Base-by-base conservation (phyloP, 202 grass and related monocot genomes). In the Hordeum pubiflorum region DNA sequence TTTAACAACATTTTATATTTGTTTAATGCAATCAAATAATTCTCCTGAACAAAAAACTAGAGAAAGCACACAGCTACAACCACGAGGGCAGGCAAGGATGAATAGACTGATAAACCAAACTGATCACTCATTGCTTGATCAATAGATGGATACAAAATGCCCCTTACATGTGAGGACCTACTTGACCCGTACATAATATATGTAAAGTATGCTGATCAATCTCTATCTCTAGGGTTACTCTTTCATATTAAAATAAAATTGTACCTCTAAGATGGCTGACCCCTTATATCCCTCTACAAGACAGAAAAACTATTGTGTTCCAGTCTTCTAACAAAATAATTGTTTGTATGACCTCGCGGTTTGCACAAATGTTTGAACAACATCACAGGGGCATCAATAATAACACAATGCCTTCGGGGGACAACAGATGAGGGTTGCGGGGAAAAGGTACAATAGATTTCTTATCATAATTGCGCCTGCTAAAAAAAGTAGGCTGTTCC, bases 341-440 rank as follows among this genome's bases (percentile, higher is more conserved):
- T 57, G 7, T 55, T 37, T 34, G 14, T 50, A 50, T 17, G 2
- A 44, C 63, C 1, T 15, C 4, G 41, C 39, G 57, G 15, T 85
- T 69, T 29, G 27, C 27, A 2, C 27, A 29, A 29, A 29, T 29
- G 27, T 29, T 29, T 55, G 39, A 20, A 43, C 24, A 36, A 77
- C 9, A 63, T 26, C 37, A 6, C 12, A 60, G n/a, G n/a, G 63
- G 34, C 20, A 37, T 32, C 31, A 32, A 32, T 4, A 5, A 5
- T 32, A 32, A 32, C 31, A 32, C 31, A 32, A 32, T 32, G 31
- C 31, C 43, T n/a, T 68, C 11, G 3, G 41, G 40, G 13, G 32
- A 33, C 20, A 83, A 78, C 17, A 81, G 4, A 69, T 18, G 32
- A 71, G 20, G 13, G 52, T 86, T 79, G 18, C 36, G 60, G 32